Percentiles rank a stretch among this genome's conserved stretches.
Evolutionary conservation across 169 alveolate species (phyloP).

Genomic region (Theileria equi): DNA sequence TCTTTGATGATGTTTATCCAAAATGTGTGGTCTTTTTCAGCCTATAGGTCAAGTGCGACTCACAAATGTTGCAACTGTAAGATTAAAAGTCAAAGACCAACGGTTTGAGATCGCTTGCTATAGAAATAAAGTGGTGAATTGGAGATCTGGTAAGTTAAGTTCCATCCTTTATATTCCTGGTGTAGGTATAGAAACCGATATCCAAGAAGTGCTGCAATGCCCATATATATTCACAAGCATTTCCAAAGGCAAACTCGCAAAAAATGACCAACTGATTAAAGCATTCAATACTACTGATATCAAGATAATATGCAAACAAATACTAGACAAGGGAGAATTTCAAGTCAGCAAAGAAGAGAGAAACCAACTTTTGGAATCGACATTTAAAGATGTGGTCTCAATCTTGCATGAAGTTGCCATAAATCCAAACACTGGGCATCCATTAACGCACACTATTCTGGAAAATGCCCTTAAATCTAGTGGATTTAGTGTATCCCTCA

Average conservation of each 20-base stretch:
- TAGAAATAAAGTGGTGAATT: constrained; percentile 91
- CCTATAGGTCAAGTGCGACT: constrained; percentile 91
- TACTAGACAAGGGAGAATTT: constrained; percentile 90
- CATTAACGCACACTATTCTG: constrained; percentile 78
- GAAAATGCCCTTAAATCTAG: constrained; percentile 76
- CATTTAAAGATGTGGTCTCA: constrained; percentile 78
- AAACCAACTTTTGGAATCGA: constrained; percentile 72
- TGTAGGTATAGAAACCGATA: constrained; percentile 86
- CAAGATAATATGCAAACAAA: constrained; percentile 84
- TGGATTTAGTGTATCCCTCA: constrained; percentile 76
- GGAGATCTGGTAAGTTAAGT: constrained; percentile 79
- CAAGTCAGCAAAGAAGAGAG: constrained; percentile 87
- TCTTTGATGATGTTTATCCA: not conserved
- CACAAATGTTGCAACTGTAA: constrained; percentile 94
- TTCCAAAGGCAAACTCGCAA: constrained; percentile 92
- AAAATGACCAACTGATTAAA: constrained; percentile 80
- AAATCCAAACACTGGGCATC: constrained; percentile 83
- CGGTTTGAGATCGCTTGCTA: constrained; percentile 96
- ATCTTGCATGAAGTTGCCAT: constrained; percentile 77
- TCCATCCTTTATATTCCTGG: not conserved
- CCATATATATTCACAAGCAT: constrained; percentile 89
- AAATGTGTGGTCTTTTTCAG: constrained; percentile 82
- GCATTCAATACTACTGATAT: constrained; percentile 85
- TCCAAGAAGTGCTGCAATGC: constrained; percentile 91
- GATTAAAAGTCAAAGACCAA: constrained; percentile 82